Evolutionary conservation across 768 basidiomycete species (phyloP), one percentile per base, ranked within the genome.

Genomic region (Auriscalpium orientale): DNA sequence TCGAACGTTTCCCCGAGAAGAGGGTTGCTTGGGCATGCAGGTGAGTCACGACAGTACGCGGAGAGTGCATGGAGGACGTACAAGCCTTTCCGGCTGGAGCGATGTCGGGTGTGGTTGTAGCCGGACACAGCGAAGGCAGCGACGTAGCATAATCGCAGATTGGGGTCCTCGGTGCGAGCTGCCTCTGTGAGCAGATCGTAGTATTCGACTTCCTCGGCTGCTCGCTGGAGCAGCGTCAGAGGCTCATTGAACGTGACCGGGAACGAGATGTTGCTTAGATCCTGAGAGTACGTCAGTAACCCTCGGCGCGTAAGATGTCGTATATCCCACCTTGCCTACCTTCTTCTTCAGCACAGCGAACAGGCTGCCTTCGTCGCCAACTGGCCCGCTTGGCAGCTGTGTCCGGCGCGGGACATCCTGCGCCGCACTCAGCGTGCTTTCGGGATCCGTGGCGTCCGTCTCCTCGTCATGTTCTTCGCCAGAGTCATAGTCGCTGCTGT

Each of bases 221-320:
- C 76, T 59, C 88, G 77, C 68, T 95, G 92, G 10, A 93, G 75
- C 44, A 95, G 74, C 0, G 87, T 89, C 37, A 95, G 69, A 34
- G 91, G 91, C 63, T 95, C 91, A 61, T 95, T 95, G 72, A 94
- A 95, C 2, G 85, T 81, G 2, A 94, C 89, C n/a, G 91, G 91
- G 57, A 94, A 82, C 2, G 87, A 76, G 33, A 93, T 85, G 36
- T 86, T 85, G 13, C 89, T 85, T 9, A 92, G 73, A 68, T 93
- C 91, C 90, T 92, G 55, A 9, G 45, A 44, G 10, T 49, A 36
- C 12, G 50, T 11, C 58, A 48, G 47, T 44, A 46, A 21, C 55
- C 21, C 12, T 37, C 28, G 54, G 51, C 37, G 58, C 18, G 52
- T 22, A 20, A 53, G 55, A 12, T 35, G 36, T 49, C 16, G 28